Percentiles rank a stretch among this genome's conserved stretches.
phyloP scores from a whole-genome alignment of 208 protist species.

The Acanthamoeba triangularis region DNA sequence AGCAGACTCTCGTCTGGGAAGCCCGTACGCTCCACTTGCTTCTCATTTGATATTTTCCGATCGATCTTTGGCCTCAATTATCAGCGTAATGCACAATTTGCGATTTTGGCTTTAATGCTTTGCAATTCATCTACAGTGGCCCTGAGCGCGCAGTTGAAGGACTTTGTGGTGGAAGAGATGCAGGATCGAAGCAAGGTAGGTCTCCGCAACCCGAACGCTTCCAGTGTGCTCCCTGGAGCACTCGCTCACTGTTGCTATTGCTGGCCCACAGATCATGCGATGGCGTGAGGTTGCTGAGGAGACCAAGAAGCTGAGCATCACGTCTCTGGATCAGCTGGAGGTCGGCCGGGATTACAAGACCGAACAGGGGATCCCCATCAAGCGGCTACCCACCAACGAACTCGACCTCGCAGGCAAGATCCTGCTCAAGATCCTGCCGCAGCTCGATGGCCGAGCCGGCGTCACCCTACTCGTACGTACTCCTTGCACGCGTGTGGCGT shows the following conservation, averaged over 20 bases:
- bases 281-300: constrained; percentile 2
- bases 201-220: too few species aligned
- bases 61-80: too few species aligned
- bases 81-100: neutral
- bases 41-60: neutral
- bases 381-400: constrained; percentile 41
- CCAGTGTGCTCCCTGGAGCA: neutral
- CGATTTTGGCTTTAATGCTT: neutral
- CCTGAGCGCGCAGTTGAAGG: neutral
- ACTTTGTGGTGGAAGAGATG: neutral
- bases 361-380: constrained; percentile 62
- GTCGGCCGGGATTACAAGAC: constrained; percentile 58
- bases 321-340: constrained; percentile 42
- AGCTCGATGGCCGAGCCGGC: neutral
- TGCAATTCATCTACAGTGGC: neutral
- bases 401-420: constrained; percentile 57
- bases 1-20: constrained; percentile 19
- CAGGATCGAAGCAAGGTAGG: constrained; percentile 9
- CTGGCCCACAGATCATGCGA: neutral
- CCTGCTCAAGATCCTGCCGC: neutral
- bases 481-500: neutral
- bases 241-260: neutral
- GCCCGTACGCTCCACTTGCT: neutral
- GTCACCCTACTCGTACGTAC: neutral
- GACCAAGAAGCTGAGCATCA: constrained; percentile 16